Conservation (phyloP, 1,139 yeast species). For the Hemisphaericaspora xylofermentans region DNA sequence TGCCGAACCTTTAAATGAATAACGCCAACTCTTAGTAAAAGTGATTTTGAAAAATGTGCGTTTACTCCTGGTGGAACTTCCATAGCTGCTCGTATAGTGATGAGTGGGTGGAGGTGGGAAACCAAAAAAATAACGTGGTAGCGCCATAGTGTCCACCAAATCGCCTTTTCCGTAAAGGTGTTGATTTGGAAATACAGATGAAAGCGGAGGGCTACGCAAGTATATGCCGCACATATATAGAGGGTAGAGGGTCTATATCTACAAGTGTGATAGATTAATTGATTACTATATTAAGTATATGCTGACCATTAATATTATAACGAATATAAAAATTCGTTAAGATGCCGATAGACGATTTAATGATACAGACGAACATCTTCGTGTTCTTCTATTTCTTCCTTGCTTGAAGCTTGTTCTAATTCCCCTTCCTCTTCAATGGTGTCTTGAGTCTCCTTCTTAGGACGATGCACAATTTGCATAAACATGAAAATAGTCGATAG, state of each 20-base stretch:
- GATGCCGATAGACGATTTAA: neutral
- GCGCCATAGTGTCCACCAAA: too few relatives aligned
- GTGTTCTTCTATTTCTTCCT: too few relatives aligned
- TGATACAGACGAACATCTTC: neutral
- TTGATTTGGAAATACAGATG: too few relatives aligned
- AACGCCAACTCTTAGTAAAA: slow-evolving; percentile 69
- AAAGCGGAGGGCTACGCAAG: too few relatives aligned
- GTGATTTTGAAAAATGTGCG: slow-evolving; percentile 28
- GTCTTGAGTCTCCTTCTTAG: neutral
- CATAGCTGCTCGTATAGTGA: slow-evolving; percentile 2
- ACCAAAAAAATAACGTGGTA: too few relatives aligned
- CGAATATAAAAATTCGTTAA: neutral
- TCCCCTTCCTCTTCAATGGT: neutral
- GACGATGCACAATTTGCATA: slow-evolving; percentile 10
- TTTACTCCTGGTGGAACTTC: slow-evolving; percentile 26
- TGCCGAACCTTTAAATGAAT: slow-evolving; percentile 75
- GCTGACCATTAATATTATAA: too few relatives aligned
- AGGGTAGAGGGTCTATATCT: too few relatives aligned
- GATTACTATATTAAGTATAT: neutral
- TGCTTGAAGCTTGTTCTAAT: neutral
- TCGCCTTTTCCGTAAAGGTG: neutral
- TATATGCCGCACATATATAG: too few relatives aligned
- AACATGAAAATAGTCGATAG: slow-evolving; percentile 23
- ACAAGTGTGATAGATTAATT: too few relatives aligned
- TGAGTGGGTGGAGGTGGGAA: neutral